Evolutionary conservation across 2,329 filamentous ascomycete genomes (phyloP).

Genomic region (Aspergillus sp.): DNA sequence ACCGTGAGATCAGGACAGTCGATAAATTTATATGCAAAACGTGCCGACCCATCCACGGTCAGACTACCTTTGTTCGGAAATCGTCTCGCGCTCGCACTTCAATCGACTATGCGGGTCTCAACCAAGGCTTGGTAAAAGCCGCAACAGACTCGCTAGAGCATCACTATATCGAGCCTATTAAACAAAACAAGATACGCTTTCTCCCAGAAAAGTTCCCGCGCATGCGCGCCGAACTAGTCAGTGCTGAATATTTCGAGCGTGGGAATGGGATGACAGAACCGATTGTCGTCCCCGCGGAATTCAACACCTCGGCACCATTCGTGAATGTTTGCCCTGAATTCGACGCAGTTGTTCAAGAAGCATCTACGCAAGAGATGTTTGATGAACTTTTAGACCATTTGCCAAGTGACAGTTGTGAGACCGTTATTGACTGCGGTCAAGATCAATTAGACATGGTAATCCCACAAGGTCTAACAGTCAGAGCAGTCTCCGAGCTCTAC

Average conservation of each 20-base stretch:
- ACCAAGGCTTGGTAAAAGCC: conserved; percentile 65
- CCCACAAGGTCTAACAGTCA: conserved; percentile 62
- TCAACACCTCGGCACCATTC: conserved; percentile 55
- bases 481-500: conserved; percentile 63
- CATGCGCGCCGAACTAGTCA: conserved; percentile 63
- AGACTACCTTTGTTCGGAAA: conserved; percentile 67
- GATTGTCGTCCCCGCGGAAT: conserved; percentile 63
- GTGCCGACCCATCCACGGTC: conserved; percentile 61
- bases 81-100: conserved; percentile 64
- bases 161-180: conserved; percentile 67
- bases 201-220: conserved; percentile 63
- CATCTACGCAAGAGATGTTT: conserved; percentile 41
- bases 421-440: conserved; percentile 60
- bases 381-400: conserved; percentile 37
- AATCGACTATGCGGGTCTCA: conserved; percentile 68
- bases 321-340: conserved; percentile 23
- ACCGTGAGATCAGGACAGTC: conserved; percentile 63
- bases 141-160: conserved; percentile 65
- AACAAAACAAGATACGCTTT: conserved; percentile 63
- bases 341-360: conserved; percentile 33
- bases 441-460: conserved; percentile 69
- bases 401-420: conserved; percentile 30
- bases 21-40: conserved; percentile 66
- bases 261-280: conserved; percentile 65
- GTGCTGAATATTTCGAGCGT: conserved; percentile 62